Base-by-base conservation (phyloP, 2,329 filamentous ascomycete genomes). In the Colletotrichum sansevieriae region DNA sequence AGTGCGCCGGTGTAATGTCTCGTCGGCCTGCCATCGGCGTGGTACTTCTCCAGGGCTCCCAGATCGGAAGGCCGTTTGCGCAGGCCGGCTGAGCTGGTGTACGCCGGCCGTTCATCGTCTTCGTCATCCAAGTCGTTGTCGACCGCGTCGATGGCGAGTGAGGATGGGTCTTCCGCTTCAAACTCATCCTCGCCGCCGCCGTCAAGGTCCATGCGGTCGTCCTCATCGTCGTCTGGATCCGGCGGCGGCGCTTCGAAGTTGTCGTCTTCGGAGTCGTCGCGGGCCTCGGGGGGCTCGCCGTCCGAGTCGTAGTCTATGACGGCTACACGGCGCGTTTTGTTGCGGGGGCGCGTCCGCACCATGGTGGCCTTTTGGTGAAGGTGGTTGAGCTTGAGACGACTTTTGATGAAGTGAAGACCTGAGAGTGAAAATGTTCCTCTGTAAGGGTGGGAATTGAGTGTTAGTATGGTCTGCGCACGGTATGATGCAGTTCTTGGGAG, bases 1-100 rank as follows among this genome's bases (percentile, higher is more conserved):
- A 82, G 70, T 2, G 79, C 78, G 2, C 80, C 81, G 15, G 77
- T 76, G 70, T 82, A 82, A 46, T 78, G 70, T 18, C 79, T 77
- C 12, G 77, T 76, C 41, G 75, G 73, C 47, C 75, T 52, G 3
- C 64, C 60, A 5, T 68, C 69, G 11, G 70, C 63, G 25, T 70
- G 69, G 51, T 72, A 72, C 20, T 55, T 58, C 3, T 61, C 69
- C 13, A 72, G 58, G 13, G 62, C 63, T 1, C 54, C 52, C n/a
- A 59, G 39, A n/a, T 72, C 4, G 73, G 47, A 18, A 12, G 66
- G 52, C 39, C 20, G 43, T 59, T 52, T 73, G 71, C 25, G 73
- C 68, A 2, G 35, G 70, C 49, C 37, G 68, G 60, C 71, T 74
- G 58, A 75, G 64, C 57, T 73, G 75, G 71, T 71, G 78, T 69